A percentile compares a stretch with the other conserved stretches of the same genome.
phyloP scores from a whole-genome alignment of 306 rosid genomes.

The Adenanthera pavonina region DNA sequence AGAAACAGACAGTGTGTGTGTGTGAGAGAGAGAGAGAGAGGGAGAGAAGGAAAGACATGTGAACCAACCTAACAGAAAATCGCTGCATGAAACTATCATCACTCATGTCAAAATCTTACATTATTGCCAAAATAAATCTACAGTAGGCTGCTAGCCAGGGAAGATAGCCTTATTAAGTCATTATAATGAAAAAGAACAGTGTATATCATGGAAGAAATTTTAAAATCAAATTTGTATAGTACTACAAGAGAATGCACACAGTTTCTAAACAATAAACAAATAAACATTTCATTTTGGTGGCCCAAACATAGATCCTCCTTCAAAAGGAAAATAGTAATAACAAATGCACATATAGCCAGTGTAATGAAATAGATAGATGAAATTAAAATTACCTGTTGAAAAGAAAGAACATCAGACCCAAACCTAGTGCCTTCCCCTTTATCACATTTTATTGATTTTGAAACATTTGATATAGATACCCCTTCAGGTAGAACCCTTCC shows the following conservation, averaged over 20 bases:
- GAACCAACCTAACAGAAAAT: not conserved
- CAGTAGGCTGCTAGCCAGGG: not conserved
- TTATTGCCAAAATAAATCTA: not conserved
- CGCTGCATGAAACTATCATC: no score
- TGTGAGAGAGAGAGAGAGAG: constrained; percentile 28
- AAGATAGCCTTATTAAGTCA: not conserved
- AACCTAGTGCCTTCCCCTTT: constrained; percentile 95
- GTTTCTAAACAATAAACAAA: not conserved
- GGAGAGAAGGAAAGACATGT: not conserved
- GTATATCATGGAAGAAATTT: constrained; percentile 12
- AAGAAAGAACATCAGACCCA: constrained; percentile 94
- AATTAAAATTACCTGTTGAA: constrained; percentile 78
- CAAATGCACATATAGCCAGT: not conserved
- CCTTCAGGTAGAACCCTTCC: constrained; percentile 83
- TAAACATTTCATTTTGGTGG: constrained; percentile 22
- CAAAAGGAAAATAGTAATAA: not conserved
- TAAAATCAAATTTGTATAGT: constrained; percentile 11
- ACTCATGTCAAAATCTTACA: no score
- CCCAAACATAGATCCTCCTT: not conserved
- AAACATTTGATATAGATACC: constrained; percentile 70
- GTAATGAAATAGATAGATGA: not conserved
- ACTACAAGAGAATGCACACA: constrained; percentile 29
- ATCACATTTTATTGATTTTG: constrained; percentile 88
- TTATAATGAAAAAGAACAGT: not conserved
- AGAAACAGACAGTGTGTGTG: constrained; percentile 24